Evolutionary conservation across 73 alveolate genomes (phyloP).

Genomic region (Paraurostyla sp.): DNA sequence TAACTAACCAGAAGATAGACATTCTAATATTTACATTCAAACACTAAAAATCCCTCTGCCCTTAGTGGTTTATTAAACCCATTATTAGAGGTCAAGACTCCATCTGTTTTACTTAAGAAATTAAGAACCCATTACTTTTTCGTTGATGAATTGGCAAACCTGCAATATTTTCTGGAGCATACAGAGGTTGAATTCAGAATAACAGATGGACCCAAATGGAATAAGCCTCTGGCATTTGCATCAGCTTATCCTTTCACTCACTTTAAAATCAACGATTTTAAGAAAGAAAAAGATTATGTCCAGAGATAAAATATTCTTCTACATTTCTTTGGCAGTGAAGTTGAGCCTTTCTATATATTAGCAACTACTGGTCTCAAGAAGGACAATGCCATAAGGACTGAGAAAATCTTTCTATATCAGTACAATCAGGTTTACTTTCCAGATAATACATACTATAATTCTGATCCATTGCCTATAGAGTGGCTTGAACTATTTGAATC

Average conservation of each 20-base stretch:
- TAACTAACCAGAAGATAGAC: slow-evolving; percentile 29
- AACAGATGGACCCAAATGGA: slow-evolving; percentile 87
- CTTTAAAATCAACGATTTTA: slow-evolving; percentile 4
- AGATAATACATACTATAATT: slow-evolving; percentile 83
- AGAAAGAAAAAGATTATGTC: slow-evolving; percentile 8
- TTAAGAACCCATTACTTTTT: slow-evolving; percentile 85
- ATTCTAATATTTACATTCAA: background rate
- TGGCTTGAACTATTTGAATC: slow-evolving; percentile 86
- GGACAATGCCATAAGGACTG: slow-evolving; percentile 78
- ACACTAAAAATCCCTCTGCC: slow-evolving; percentile 15
- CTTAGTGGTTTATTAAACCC: background rate
- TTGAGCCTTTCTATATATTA: background rate
- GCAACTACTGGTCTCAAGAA: slow-evolving; percentile 66
- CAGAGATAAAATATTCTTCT: slow-evolving; percentile 57
- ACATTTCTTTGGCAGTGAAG: slow-evolving; percentile 35
- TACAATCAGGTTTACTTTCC: slow-evolving; percentile 83
- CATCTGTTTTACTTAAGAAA: slow-evolving; percentile 17
- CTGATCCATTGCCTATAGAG: slow-evolving; percentile 88
- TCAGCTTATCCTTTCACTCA: slow-evolving; percentile 57
- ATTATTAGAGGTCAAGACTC: slow-evolving; percentile 31
- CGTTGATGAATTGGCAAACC: slow-evolving; percentile 69
- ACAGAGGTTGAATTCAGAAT: slow-evolving; percentile 86
- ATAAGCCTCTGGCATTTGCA: slow-evolving; percentile 60
- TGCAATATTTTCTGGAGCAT: slow-evolving; percentile 69
- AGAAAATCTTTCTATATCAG: slow-evolving; percentile 77